Base-by-base conservation (phyloP, 306 rosid genomes). In the Vicia sativa region DNA sequence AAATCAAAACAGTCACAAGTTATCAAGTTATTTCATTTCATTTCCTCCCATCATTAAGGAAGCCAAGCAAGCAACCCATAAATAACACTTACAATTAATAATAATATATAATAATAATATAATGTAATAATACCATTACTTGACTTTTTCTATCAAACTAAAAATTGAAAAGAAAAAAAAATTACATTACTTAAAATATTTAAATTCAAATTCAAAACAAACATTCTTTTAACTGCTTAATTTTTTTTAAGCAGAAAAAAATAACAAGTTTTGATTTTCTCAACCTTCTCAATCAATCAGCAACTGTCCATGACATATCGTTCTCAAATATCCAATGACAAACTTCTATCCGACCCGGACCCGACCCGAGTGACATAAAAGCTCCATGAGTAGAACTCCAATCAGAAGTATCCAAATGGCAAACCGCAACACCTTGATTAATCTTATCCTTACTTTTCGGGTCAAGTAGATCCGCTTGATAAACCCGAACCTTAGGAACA, bases 271-370 rank as follows among this genome's bases (percentile, higher is more conserved):
- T 38, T 70, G 16, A 25, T 44, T 74, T 58, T 9, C 29, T 4
- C 31, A 52, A 52, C 12, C 58, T 21, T 21, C 50, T 38, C 16
- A 6, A 35, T 80, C 66, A 90, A 72, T 95, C 97, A 0, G 95
- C 92, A 16, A 80, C 65, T 0, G 88, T 61, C 99, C 99, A 95
- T 2, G 91, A 86, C 97, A 95, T 74, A 70, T 95, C 99, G 15
- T 95, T 95, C 79, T 95, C 82, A 60, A 95, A 95, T 63, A 95
- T 95, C 99, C 99, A 95, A 11, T 95, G 99, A 46, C 99, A 95
- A 0, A 95, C 97, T 68, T 95, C 99, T 2, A 95, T 86, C 75
- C 81, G 86, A 52, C 99, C 99, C 48, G 99, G 99, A 6, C 74
- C 77, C 42, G 95, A 88, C 0, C 96, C 97, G 57, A 95, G 77